Evolutionary conservation across 495 filamentous ascomycete species (phyloP).

Genomic region (Zalerion maritima): DNA sequence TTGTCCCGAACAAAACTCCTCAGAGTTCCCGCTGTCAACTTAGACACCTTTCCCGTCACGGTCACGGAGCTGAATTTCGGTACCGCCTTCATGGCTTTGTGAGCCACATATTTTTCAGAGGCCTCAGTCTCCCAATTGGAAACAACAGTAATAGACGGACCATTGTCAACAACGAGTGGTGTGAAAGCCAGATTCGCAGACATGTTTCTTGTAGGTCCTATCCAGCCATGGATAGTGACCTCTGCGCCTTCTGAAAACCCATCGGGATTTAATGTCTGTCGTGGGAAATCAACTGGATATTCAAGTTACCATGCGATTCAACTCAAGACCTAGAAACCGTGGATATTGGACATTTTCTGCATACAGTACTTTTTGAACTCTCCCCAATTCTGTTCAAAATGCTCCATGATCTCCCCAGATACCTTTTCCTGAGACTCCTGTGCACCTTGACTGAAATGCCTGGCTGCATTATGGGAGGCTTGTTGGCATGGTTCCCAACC

Average conservation of each 20-base stretch:
- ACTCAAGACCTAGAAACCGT: too few species aligned
- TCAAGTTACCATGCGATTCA: too few species aligned
- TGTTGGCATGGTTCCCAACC: too few species aligned
- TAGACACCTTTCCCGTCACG: conserved; percentile 14
- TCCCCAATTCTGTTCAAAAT: too few species aligned
- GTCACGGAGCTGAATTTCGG: conserved; percentile 25
- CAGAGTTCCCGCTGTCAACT: too few species aligned
- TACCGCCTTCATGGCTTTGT: conserved; percentile 17
- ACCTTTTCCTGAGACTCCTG: too few species aligned
- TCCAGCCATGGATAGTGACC: conserved; percentile 58
- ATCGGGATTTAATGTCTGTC: conserved; percentile 24
- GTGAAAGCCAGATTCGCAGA: conserved; percentile 55
- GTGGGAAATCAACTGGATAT: conserved; percentile 36
- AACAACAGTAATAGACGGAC: conserved; percentile 9
- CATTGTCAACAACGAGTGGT: conserved; percentile 30
- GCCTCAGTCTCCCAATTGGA: conserved; percentile 13
- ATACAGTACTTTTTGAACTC: too few species aligned
- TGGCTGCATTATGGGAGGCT: too few species aligned
- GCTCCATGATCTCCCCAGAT: too few species aligned
- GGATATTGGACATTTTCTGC: too few species aligned
- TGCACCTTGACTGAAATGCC: too few species aligned
- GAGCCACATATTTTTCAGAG: conserved; percentile 10
- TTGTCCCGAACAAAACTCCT: conserved; percentile 7
- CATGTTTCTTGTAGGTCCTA: conserved; percentile 46
- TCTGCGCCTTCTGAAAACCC: conserved; percentile 25